Evolutionary conservation across 108 stramenopile species (phyloP).

Genomic region (Skeletonema potamos): DNA sequence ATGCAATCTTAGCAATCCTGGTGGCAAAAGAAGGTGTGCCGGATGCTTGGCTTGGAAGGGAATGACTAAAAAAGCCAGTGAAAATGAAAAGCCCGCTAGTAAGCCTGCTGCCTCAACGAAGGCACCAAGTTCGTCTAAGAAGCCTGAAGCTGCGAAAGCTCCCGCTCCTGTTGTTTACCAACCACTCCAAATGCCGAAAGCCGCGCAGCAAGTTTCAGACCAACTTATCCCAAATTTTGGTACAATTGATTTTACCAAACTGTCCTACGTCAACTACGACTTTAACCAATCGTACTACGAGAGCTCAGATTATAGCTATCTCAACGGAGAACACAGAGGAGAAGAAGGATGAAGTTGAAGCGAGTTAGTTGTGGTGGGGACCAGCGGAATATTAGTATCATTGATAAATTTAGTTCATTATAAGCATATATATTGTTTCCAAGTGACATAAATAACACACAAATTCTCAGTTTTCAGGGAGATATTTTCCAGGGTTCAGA

Average conservation of each 20-base stretch:
- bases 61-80: neutral
- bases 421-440: neutral
- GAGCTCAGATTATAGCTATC: neutral
- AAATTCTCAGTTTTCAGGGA: constrained; percentile 45
- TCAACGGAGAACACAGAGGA: neutral
- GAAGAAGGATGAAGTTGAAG: neutral
- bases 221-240: neutral
- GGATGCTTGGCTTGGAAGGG: constrained; percentile 32
- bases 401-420: constrained; percentile 1
- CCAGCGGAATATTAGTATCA: neutral
- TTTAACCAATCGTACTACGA: neutral
- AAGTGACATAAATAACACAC: too few relatives aligned
- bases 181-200: neutral
- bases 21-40: constrained; percentile 22
- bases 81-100: neutral
- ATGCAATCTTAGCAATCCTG: constrained; percentile 20
- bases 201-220: neutral
- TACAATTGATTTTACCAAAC: neutral
- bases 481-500: constrained; percentile 83
- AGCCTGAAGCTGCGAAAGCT: neutral
- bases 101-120: neutral
- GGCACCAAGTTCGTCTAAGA: neutral
- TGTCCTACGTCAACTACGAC: neutral
- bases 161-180: neutral
- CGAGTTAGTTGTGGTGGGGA: neutral